phyloP scores from a whole-genome alignment of 1,139 yeast species.

The Blastobotrys niveus region DNA sequence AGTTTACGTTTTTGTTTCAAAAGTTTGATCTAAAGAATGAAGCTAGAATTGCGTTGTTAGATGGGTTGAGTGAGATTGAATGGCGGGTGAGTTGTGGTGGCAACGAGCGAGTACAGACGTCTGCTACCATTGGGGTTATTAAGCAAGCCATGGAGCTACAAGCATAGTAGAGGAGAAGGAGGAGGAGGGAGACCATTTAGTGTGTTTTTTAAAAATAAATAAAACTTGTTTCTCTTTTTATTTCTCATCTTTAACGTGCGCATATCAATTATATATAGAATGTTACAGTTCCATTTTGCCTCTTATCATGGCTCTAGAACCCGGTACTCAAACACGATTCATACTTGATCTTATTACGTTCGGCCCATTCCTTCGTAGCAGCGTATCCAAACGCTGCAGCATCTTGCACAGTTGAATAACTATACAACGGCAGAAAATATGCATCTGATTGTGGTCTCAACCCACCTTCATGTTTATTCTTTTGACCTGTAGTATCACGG shows the following conservation, averaged over 20 bases:
- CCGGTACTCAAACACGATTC: too few species aligned
- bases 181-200: neutral
- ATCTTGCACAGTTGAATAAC: conserved; percentile 37
- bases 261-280: neutral
- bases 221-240: neutral
- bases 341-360: conserved; percentile 25
- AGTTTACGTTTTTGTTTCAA: conserved; percentile 65
- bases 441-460: conserved; percentile 35
- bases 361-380: conserved; percentile 36
- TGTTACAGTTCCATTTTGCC: neutral
- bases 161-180: conserved; percentile 11
- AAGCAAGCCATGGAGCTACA: conserved; percentile 48
- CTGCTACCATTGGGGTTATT: conserved; percentile 85
- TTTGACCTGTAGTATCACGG: conserved; percentile 16
- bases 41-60: conserved; percentile 58
- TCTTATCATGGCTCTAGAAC: too few species aligned
- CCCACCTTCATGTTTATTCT: conserved; percentile 26
- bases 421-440: conserved; percentile 36
- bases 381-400: conserved; percentile 38
- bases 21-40: conserved; percentile 56
- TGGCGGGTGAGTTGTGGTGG: conserved; percentile 91
- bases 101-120: conserved; percentile 79
- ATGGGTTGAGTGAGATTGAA: conserved; percentile 79
- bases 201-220: neutral
- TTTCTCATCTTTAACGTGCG: neutral